phyloP scores from a whole-genome alignment of 2,329 filamentous ascomycete genomes.

The Knoxdaviesia proteae region DNA sequence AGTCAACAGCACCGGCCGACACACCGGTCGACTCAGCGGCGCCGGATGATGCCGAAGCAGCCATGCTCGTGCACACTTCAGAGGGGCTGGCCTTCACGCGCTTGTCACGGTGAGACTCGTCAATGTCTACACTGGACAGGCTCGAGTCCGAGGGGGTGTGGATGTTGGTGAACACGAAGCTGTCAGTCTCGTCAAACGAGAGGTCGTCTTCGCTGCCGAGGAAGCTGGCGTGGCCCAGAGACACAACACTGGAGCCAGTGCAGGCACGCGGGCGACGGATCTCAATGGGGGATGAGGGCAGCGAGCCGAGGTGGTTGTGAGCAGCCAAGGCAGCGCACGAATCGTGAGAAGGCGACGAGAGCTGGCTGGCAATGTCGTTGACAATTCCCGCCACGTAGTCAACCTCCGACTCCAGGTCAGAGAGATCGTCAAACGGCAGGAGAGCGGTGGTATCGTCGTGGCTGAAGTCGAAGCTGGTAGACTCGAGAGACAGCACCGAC shows the following conservation, averaged over 20 bases:
- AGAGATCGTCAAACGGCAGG: slow-evolving; percentile 64
- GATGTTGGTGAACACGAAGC: slow-evolving; percentile 37
- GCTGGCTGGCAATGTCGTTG: slow-evolving; percentile 15
- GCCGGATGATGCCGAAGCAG: slow-evolving; percentile 8
- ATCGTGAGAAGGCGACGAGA: no score
- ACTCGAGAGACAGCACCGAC: slow-evolving; percentile 11
- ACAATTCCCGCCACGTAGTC: slow-evolving; percentile 55
- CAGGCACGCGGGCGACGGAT: slow-evolving; percentile 47
- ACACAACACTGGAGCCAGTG: slow-evolving; percentile 47
- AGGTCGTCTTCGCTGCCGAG: slow-evolving; percentile 50
- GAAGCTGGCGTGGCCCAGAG: slow-evolving; percentile 58
- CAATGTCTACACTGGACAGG: not conserved
- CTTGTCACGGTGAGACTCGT: slow-evolving; percentile 29
- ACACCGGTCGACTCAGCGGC: not conserved
- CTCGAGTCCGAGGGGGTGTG: slow-evolving; percentile 30
- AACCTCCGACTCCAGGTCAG: slow-evolving; percentile 80
- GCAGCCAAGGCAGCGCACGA: not conserved
- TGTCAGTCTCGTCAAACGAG: slow-evolving; percentile 49
- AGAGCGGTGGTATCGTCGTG: slow-evolving; percentile 33
- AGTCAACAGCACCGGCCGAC: slow-evolving; percentile 5
- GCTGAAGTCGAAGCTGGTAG: slow-evolving; percentile 30
- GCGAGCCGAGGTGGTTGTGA: slow-evolving; percentile 6
- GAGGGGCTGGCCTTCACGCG: slow-evolving; percentile 31
- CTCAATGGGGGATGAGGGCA: slow-evolving; percentile 22
- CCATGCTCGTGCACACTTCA: slow-evolving; percentile 25